Evolutionary conservation across 2,329 filamentous ascomycete species (phyloP).

Genomic region (Rhynchosporium secalis): DNA sequence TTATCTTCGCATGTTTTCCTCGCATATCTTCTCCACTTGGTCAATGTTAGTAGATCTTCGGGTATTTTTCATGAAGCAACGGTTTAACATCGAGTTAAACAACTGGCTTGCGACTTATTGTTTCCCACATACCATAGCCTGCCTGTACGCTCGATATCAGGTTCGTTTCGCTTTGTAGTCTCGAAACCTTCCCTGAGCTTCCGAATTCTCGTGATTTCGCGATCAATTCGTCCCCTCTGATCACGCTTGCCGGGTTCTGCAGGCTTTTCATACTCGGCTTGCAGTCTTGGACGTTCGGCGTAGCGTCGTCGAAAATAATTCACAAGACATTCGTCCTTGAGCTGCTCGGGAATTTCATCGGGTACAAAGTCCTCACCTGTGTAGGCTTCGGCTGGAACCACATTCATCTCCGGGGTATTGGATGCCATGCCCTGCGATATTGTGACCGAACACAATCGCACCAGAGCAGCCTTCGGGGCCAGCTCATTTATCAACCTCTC

Average conservation of each 20-base stretch:
- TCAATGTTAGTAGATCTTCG: not conserved
- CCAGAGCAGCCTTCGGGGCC: not conserved
- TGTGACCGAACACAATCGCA: not conserved
- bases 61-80: not conserved
- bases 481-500: constrained; percentile 5
- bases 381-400: not conserved
- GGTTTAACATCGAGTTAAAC: not conserved
- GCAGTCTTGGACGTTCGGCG: not conserved
- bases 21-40: constrained; percentile 7
- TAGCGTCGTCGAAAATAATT: constrained; percentile 17
- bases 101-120: not conserved
- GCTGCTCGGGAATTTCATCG: constrained; percentile 11
- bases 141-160: not conserved
- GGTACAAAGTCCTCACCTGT: constrained; percentile 6
- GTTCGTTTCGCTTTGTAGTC: not conserved
- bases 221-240: not conserved
- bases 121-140: not conserved
- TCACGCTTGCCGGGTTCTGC: not conserved
- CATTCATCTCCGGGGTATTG: not conserved
- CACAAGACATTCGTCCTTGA: constrained; percentile 10
- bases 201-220: constrained; percentile 11
- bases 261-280: not conserved
- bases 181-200: constrained; percentile 2
- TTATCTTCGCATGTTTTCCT: not conserved
- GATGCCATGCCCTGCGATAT: not conserved